Evolutionary conservation across 176 grass and related monocot species (phyloP).

Genomic region (bread wheat (Triticum aestivum)): IWGSC_CS_RefSeq_v2.1 NC_057811.1:85304055-85304554

Average conservation of each 20-base stretch:
- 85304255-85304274: too few relatives aligned
- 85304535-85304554: not conserved
- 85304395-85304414: not conserved
- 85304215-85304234: constrained; percentile 13
- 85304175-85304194: constrained; percentile 13
- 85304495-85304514: not conserved
- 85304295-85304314: too few relatives aligned
- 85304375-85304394: too few relatives aligned
- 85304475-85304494: not conserved
- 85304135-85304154: constrained; percentile 8
- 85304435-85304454: not conserved
- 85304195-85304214: constrained; percentile 11
- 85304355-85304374: too few relatives aligned
- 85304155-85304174: constrained; percentile 27
- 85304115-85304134: constrained; percentile 14
- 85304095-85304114: constrained; percentile 59
- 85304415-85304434: not conserved
- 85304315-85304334: too few relatives aligned
- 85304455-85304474: not conserved
- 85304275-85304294: too few relatives aligned
- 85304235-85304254: too few relatives aligned
- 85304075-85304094: constrained; percentile 91
- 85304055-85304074: constrained; percentile 81
- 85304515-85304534: not conserved
- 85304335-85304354: too few relatives aligned